Evolutionary conservation across 306 rosid genomes (phyloP), one percentile per base, ranked within the genome.

Genomic region (Sphenostylis stenocarpa): DNA sequence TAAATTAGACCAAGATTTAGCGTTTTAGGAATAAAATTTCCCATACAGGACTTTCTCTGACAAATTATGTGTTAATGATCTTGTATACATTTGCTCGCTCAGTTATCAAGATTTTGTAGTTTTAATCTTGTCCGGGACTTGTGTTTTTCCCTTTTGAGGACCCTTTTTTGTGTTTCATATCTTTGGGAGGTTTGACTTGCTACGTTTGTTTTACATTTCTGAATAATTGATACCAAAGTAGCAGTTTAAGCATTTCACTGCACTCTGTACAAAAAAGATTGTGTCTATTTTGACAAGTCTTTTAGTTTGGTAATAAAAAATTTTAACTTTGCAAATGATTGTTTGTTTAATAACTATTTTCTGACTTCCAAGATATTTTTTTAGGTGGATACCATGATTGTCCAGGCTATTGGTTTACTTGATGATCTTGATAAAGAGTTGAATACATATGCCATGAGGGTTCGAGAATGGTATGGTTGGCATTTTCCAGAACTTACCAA

Each of bases 391-490:
- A 95, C 97, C 1, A 95, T 95, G 98, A 84, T 95, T 67, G 89
- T 95, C 57, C 98, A 95, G 83, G 98, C 98, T 73, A 95, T 95
- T 73, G 98, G 98, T 24, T 87, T 95, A 81, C 98, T 95, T 41
- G 98, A 95, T 65, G 98, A 95, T 77, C 97, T 95, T 39, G 98
- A 95, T 77, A 95, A 95, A 85, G 97, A 92, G 83, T 80, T 95
- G 51, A 95, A 95, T 60, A 92, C 97, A 14, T 95, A 92, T 83
- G 98, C 98, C 36, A 92, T 92, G 98, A 93, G 98, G 77, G 98
- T 95, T 80, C 82, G 94, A 39, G 99, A 95, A 86, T 92, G 99
- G 99, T 95, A 90, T 26, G 97, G 99, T 53, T 92, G 98, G 98
- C 98, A 95, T 86, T 95, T 95, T 75, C 98, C 98, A 2, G 98